Evolutionary conservation across 2,329 filamentous ascomycete species (phyloP), one percentile per base, ranked within the genome.

Genomic region (Epichloe amarillans): DNA sequence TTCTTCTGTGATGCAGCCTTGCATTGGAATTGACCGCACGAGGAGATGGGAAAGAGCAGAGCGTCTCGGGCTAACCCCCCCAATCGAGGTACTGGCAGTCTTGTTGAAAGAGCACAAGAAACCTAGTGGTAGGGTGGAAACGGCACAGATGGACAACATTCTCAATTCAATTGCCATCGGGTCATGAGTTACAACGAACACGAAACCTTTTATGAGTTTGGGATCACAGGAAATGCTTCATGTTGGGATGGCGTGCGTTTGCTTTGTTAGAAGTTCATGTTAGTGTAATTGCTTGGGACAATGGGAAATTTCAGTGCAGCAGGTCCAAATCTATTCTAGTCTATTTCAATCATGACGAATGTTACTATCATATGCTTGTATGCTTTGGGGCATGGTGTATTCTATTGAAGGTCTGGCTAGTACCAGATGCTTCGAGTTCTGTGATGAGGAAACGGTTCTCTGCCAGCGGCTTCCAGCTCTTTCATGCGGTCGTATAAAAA

Each of bases 401-500:
- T 49, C 46, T 49, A 26, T 39, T 45, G 2, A 5, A 36, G 12
- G 7, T 23, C 10, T 15, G 49, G 55, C 50, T 68, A 96, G 66
- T 96, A 96, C 90, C 90, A 96, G 54, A 96, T 95, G 62, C 88
- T 94, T 64, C 90, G 79, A 42, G 90, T 95, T 56, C 90, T 77
- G 68, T 96, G 90, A 68, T 95, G 89, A 5, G 88, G 87, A 46
- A 68, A 58, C 40, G 70, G 73, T 62, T 82, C 78, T 50, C 74
- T 66, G 49, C 81, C 72, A 56, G 72, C 65, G 0, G 69, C 72
- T 66, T 97, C 91, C 63, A 86, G 66, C 62, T 88, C 84, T 66
- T 97, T 98, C 70, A 93, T 89, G 17, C 85, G 82, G 69, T 98
- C 93, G 64, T 98, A 98, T 50, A 98, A 72, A 66, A 96, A 95